A percentile compares a stretch with the other conserved stretches of the same genome.
These are phyloP conservation scores for Citrullus amarus DNA, from an alignment of 306 rosid species.

Conservation along the genomic window DNA sequence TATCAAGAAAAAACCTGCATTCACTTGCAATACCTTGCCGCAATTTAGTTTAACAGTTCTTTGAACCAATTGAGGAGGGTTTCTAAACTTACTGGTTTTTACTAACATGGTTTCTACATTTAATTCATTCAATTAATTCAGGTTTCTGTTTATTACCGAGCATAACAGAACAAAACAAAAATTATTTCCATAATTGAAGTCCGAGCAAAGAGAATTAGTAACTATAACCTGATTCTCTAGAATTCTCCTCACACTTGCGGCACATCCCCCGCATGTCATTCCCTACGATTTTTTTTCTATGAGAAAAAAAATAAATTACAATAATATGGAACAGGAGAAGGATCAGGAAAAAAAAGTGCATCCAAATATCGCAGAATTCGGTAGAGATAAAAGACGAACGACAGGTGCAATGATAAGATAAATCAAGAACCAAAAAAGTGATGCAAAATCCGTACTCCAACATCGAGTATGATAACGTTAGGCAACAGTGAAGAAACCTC, in stretches of 20 bases:
- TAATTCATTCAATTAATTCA: not conserved
- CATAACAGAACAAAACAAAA: not conserved
- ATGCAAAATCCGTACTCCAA: slow-evolving; percentile 42
- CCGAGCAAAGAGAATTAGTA: not conserved
- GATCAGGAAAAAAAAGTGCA: not conserved
- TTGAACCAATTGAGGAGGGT: not conserved
- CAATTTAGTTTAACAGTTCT: not conserved
- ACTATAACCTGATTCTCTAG: slow-evolving; percentile 43
- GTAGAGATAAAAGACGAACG: not conserved
- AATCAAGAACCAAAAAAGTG: not conserved
- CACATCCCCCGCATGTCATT: slow-evolving; percentile 27
- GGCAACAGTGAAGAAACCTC: slow-evolving; percentile 41
- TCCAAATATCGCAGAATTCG: not conserved
- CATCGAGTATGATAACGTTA: slow-evolving; percentile 79
- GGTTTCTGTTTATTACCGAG: not conserved
- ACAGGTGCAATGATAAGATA: not conserved
- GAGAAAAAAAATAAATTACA: slow-evolving; percentile 1
- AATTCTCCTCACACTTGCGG: slow-evolving; percentile 18
- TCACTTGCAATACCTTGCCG: not conserved
- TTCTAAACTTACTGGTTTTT: not conserved
- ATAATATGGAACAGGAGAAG: not conserved
- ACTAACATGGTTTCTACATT: not conserved
- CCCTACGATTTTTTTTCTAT: slow-evolving; percentile 20
- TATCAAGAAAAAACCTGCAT: not conserved
- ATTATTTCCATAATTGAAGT: not conserved